Percentiles rank a stretch among this genome's conserved stretches.
Evolutionary conservation across 805 yeast species (phyloP).

Genomic region (Starmerella apicola): DNA sequence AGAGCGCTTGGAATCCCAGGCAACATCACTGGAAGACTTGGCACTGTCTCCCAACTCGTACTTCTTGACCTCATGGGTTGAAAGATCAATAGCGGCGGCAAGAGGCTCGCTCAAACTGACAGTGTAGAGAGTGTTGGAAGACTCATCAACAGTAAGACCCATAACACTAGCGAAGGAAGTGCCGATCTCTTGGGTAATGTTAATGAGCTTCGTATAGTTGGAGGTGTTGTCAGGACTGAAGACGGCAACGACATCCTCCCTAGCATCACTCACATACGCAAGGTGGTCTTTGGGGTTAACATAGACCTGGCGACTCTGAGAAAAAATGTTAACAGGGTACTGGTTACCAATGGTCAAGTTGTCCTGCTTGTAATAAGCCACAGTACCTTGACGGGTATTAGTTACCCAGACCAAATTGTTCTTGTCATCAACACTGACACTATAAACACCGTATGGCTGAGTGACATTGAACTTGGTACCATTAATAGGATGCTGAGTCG

Average conservation of each 20-base stretch:
- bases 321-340: not conserved
- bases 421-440: slow-evolving; percentile 7
- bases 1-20: slow-evolving; percentile 11
- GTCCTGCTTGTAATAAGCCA: slow-evolving; percentile 4
- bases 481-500: not conserved
- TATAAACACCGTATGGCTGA: slow-evolving; percentile 9
- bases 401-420: slow-evolving; percentile 9
- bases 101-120: slow-evolving; percentile 4
- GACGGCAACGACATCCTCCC: slow-evolving; percentile 3
- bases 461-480: not conserved
- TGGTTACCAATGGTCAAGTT: slow-evolving; percentile 4
- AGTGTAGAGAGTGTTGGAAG: slow-evolving; percentile 8
- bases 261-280: slow-evolving; percentile 8
- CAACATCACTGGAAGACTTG: slow-evolving; percentile 8
- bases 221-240: slow-evolving; percentile 3
- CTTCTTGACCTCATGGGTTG: slow-evolving; percentile 4
- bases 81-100: slow-evolving; percentile 10
- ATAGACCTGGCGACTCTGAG: slow-evolving; percentile 9
- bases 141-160: slow-evolving; percentile 7
- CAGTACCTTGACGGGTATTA: slow-evolving; percentile 13
- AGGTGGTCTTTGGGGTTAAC: slow-evolving; percentile 4
- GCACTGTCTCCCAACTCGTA: slow-evolving; percentile 8
- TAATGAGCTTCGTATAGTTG: not conserved
- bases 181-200: slow-evolving; percentile 1
- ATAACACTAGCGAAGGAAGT: slow-evolving; percentile 9